Conservation (phyloP, 2,329 filamentous ascomycete species). For the Teratosphaeria viscida region DNA sequence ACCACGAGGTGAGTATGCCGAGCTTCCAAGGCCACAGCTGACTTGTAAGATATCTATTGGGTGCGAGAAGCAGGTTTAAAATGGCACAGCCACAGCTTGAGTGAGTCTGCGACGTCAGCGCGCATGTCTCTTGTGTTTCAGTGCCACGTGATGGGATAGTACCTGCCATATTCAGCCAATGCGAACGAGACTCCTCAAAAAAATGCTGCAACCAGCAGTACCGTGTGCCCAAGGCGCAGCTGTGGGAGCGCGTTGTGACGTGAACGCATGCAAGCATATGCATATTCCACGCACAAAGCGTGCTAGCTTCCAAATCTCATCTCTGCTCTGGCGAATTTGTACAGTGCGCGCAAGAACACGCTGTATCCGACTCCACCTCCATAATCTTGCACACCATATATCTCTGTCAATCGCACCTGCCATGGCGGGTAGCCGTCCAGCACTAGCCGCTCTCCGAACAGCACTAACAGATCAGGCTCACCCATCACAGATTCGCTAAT, state of each 20-base stretch:
- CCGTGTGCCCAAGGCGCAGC: neutral
- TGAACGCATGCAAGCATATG: neutral
- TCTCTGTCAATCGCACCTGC: slow-evolving; percentile 91
- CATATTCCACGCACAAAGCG: neutral
- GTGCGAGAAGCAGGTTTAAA: neutral
- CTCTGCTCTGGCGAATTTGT: slow-evolving; percentile 75
- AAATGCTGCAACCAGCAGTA: neutral
- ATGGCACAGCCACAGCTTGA: neutral
- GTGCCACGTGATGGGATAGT: neutral
- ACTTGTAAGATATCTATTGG: neutral
- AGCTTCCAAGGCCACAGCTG: neutral
- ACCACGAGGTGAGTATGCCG: neutral
- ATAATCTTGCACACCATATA: slow-evolving; percentile 51
- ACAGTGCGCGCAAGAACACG: slow-evolving; percentile 75
- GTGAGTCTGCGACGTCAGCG: neutral
- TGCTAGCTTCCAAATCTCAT: slow-evolving; percentile 7
- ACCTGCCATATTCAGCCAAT: neutral
- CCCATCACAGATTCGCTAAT: slow-evolving; percentile 66
- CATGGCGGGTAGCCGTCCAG: slow-evolving; percentile 90
- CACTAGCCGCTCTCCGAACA: slow-evolving; percentile 76
- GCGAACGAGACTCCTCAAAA: neutral
- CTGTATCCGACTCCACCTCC: slow-evolving; percentile 71
- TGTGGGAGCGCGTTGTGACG: neutral
- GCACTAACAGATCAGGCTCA: slow-evolving; percentile 79
- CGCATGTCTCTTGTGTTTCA: neutral